A percentile compares a stretch with the other conserved stretches of the same genome.
Evolutionary conservation across 768 basidiomycete genomes (phyloP).

Genomic region (Termitomyces sp.): DNA sequence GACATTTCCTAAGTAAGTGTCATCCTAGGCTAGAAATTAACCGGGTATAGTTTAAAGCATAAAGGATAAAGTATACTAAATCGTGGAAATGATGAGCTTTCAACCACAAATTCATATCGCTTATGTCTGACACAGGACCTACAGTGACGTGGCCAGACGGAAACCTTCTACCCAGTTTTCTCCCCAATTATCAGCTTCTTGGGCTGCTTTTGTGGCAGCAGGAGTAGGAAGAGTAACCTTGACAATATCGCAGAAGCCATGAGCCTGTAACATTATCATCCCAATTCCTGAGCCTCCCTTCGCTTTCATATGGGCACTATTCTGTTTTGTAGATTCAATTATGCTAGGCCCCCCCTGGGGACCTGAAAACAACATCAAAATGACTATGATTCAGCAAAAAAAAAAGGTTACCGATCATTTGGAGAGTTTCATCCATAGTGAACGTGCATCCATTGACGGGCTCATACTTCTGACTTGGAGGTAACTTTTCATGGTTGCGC

Average conservation of each 20-base stretch:
- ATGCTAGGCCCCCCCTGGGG: not conserved
- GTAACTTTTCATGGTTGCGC: not conserved
- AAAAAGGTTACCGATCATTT: slow-evolving; percentile 5
- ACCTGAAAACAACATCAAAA: not conserved
- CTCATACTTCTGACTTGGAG: not conserved
- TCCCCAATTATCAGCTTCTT: slow-evolving; percentile 18
- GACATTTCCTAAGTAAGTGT: slow-evolving; percentile 47
- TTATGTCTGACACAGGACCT: not conserved
- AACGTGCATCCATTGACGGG: not conserved
- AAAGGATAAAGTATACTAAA: not conserved
- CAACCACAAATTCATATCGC: not conserved
- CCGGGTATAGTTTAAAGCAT: not conserved
- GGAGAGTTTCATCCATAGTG: slow-evolving; percentile 18
- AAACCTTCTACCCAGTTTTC: slow-evolving; percentile 17
- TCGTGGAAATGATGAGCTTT: not conserved
- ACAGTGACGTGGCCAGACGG: not conserved
- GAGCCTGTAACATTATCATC: slow-evolving; percentile 3
- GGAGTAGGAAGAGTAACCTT: slow-evolving; percentile 21
- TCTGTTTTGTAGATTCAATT: not conserved
- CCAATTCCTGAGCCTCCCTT: not conserved
- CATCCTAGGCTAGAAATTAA: not conserved
- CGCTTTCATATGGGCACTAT: not conserved
- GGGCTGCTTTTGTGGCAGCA: slow-evolving; percentile 12
- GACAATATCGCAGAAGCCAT: slow-evolving; percentile 19
- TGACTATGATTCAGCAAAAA: not conserved